Evolutionary conservation across 2,329 filamentous ascomycete species (phyloP).

Genomic region (Neocatenulostroma microsporum): DNA sequence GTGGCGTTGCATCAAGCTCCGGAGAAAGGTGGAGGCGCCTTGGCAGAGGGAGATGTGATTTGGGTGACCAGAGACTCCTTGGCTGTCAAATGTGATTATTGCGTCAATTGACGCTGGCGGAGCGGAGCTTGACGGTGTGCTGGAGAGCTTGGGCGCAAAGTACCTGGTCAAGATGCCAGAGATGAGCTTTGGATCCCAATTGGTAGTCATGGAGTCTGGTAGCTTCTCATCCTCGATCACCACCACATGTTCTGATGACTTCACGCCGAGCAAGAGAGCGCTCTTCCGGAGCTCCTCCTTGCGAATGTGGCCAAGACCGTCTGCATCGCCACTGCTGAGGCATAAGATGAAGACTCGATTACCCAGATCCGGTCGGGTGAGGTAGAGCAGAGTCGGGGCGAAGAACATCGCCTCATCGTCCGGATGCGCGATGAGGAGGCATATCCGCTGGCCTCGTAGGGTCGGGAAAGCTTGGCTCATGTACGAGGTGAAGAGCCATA

Average conservation of each 20-base stretch:
- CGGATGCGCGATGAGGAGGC: conserved; percentile 89
- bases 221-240: conserved; percentile 78
- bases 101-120: conserved; percentile 61
- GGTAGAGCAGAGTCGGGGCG: conserved; percentile 74
- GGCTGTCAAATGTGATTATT: conserved; percentile 81
- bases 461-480: conserved; percentile 50
- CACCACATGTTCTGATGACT: conserved; percentile 68
- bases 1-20: conserved; percentile 54
- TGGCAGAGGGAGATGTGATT: conserved; percentile 88
- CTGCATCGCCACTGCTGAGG: conserved; percentile 82
- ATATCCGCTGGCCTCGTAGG: conserved; percentile 75
- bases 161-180: conserved; percentile 60
- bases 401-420: conserved; percentile 99
- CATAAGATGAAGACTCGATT: conserved; percentile 95
- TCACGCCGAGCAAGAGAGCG: conserved; percentile 66
- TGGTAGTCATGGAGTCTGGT: conserved; percentile 77
- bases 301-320: conserved; percentile 74
- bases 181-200: conserved; percentile 67
- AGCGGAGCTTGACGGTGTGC: conserved; percentile 33
- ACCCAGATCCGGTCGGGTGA: conserved; percentile 68
- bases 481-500: conserved; percentile 43
- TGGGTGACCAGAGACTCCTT: conserved; percentile 77
- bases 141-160: conserved; percentile 60
- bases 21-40: conserved; percentile 68
- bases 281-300: conserved; percentile 78